Evolutionary conservation across 2,329 filamentous ascomycete species (phyloP), one percentile per base, ranked within the genome.

Genomic region (Tothia fuscella): DNA sequence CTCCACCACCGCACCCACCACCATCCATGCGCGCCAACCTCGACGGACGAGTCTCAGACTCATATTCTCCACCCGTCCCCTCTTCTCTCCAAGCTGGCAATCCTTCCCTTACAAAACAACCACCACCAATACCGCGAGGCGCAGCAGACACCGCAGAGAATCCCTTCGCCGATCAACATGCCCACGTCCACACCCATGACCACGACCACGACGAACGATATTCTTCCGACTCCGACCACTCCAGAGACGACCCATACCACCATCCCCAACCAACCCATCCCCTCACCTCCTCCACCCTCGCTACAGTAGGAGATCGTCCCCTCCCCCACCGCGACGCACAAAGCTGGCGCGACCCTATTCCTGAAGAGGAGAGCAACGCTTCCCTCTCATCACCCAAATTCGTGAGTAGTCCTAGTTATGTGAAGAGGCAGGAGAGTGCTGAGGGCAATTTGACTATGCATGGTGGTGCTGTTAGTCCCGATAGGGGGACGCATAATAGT

Each of bases 361-460:
- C n/a, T n/a, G n/a, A n/a, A n/a, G n/a, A n/a, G n/a, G n/a, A n/a
- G n/a, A n/a, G n/a, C n/a, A n/a, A n/a, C n/a, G n/a, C n/a, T n/a
- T 13, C 48, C 50, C 16, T n/a, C 16, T 20, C 16, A 5, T 31
- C 16, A 2, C 26, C 26, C 10, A 51, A 54, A 1, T 64, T 56
- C 33, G 54, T 60, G 39, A 53, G 54, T 14, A 66, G 63, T 19
- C 59, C 60, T 3, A 62, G 57, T 3, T 68, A 67, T 45, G 47
- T 67, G 21, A 58, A 60, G 3, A 51, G 65, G 31, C 65, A 68
- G 50, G 55, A 59, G 46, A 65, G 61, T 43, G 59, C 63, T 21
- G 56, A 51, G 4, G 59, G 64, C 43, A 59, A 65, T 20, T 34
- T 64, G 38, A 67, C 63, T 2, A 69, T 69, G 66, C 65, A 67